Evolutionary conservation across 2,329 filamentous ascomycete species (phyloP).

Genomic region (Aspergillus sp.): DNA sequence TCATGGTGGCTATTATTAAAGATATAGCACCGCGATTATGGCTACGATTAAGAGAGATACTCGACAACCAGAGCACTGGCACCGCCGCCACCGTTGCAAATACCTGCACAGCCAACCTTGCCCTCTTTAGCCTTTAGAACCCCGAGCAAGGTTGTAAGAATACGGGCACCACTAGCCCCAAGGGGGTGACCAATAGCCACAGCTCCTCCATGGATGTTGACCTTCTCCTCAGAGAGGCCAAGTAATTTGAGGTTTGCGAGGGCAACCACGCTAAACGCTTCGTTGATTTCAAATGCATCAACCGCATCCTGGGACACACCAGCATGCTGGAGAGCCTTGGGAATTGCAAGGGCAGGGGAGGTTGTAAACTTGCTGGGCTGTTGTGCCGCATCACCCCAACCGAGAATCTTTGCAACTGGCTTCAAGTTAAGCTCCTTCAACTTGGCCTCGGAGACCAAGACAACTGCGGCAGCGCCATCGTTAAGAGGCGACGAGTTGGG

Average conservation of each 20-base stretch:
- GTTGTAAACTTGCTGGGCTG: constrained; percentile 95
- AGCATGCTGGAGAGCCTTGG: constrained; percentile 95
- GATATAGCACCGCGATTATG: not conserved
- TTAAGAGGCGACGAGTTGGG: constrained; percentile 96
- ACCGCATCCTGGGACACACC: constrained; percentile 74
- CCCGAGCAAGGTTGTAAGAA: constrained; percentile 83
- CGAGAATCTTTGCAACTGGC: constrained; percentile 92
- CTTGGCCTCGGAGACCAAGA: constrained; percentile 92
- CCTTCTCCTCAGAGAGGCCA: constrained; percentile 73
- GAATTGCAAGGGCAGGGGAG: constrained; percentile 87
- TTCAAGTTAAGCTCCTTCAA: constrained; percentile 88
- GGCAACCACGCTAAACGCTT: constrained; percentile 96
- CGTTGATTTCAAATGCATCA: constrained; percentile 98
- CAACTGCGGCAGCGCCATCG: constrained; percentile 87
- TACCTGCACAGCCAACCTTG: constrained; percentile 90
- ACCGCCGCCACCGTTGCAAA: constrained; percentile 97
- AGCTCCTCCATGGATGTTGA: constrained; percentile 93
- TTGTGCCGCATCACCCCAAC: constrained; percentile 93
- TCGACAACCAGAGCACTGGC: constrained; percentile 93
- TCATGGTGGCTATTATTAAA: not conserved
- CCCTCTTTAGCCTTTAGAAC: constrained; percentile 88
- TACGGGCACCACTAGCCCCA: constrained; percentile 89
- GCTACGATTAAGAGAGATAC: constrained; percentile 39
- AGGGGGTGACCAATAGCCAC: constrained; percentile 96
- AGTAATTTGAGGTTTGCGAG: constrained; percentile 96